Evolutionary conservation across 257 asterid genomes (phyloP).

Genomic region (Solanum bulbocastanum): DNA sequence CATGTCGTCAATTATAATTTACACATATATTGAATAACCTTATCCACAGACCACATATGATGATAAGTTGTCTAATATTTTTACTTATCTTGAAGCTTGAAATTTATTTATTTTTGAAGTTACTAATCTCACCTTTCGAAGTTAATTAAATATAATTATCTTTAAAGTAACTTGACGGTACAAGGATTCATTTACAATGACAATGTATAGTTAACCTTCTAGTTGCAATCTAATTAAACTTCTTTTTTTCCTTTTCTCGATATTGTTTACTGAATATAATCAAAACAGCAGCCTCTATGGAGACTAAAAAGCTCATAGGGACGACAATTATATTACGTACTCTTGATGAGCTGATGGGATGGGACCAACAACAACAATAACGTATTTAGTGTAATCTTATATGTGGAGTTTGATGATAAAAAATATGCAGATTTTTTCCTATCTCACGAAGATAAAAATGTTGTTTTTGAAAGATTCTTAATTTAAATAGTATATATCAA

Average conservation of each 20-base stretch:
- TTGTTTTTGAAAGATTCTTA: too few relatives aligned
- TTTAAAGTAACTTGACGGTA: neutral
- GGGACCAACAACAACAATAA: neutral
- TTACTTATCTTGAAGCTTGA: neutral
- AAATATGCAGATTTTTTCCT: neutral
- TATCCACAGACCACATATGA: neutral
- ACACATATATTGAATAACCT: neutral
- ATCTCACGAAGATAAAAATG: neutral
- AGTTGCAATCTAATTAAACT: neutral
- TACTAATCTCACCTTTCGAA: neutral
- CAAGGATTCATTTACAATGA: neutral
- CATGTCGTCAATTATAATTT: neutral
- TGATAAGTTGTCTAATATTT: neutral
- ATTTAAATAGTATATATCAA: neutral
- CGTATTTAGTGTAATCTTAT: neutral
- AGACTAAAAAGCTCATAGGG: neutral
- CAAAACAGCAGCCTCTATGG: neutral
- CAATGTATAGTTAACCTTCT: neutral
- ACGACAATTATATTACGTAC: neutral
- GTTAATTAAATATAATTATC: neutral
- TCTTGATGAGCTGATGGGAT: neutral
- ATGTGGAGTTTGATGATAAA: fast-evolving
- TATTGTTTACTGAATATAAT: neutral
- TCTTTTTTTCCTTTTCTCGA: neutral
- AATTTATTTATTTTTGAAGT: neutral